Conservation (phyloP, 768 basidiomycete species). For the Russula brevipes region DNA sequence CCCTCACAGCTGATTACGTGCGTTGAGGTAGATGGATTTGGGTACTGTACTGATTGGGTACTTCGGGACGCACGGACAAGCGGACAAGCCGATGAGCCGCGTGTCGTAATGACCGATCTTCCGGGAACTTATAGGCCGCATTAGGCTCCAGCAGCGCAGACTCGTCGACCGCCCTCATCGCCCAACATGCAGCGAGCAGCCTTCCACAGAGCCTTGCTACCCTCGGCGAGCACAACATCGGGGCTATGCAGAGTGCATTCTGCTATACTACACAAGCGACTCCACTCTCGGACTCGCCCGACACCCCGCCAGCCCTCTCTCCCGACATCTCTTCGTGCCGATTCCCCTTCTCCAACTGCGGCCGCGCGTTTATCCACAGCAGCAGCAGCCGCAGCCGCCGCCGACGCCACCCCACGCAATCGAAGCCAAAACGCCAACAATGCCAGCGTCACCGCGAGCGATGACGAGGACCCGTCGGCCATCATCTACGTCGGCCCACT, state of each 20-base stretch:
- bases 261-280: not conserved
- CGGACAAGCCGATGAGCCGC: not conserved
- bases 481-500: slow-evolving; percentile 67
- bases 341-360: not conserved
- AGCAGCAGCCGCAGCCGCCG: not conserved
- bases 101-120: not conserved
- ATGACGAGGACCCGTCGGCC: slow-evolving; percentile 27
- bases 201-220: not conserved
- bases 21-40: no score
- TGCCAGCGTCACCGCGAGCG: not conserved
- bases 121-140: not conserved
- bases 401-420: not conserved
- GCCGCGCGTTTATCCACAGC: not conserved
- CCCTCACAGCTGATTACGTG: not conserved
- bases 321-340: not conserved
- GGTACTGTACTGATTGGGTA: no score
- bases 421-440: slow-evolving; percentile 24
- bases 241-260: not conserved
- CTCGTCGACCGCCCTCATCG: not conserved
- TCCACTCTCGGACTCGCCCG: not conserved
- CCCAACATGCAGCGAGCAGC: not conserved
- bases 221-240: not conserved
- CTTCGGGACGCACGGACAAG: no score
- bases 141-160: not conserved
- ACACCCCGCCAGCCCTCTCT: no score